phyloP scores from a whole-genome alignment of 495 filamentous ascomycete genomes.

The Tuber borchii region DNA sequence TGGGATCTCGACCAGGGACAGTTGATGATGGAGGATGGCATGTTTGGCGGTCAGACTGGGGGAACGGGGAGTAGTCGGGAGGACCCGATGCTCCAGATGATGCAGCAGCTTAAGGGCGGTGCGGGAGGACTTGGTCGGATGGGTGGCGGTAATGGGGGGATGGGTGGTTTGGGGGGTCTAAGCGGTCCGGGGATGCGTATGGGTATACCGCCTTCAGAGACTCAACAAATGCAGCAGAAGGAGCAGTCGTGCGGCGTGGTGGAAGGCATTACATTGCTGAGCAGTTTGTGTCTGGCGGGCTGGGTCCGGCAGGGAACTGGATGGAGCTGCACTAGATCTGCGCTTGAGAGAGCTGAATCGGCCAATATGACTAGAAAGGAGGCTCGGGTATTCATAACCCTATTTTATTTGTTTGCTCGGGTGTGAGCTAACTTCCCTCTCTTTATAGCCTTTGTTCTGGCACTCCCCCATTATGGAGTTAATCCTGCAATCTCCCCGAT shows the following conservation, averaged over 20 bases:
- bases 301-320: constrained; percentile 26
- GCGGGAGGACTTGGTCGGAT: constrained; percentile 24
- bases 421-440: constrained; percentile 2
- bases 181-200: constrained; percentile 32
- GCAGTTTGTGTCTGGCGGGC: constrained; percentile 26
- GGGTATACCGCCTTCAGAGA: constrained; percentile 24
- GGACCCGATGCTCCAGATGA: constrained; percentile 39
- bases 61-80: constrained; percentile 15
- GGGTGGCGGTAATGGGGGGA: constrained; percentile 21
- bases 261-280: constrained; percentile 34
- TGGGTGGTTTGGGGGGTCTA: constrained; percentile 24
- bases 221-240: constrained; percentile 18
- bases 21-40: constrained; percentile 26
- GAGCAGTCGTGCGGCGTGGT: constrained; percentile 35
- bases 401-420: constrained; percentile 5
- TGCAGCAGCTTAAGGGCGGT: constrained; percentile 36
- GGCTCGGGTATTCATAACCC: constrained; percentile 31
- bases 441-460: constrained; percentile 39
- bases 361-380: constrained; percentile 21
- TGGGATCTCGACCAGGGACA: constrained; percentile 24
- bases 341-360: constrained; percentile 25
- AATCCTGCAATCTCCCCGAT: no score
- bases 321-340: constrained; percentile 30
- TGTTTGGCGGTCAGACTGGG: constrained; percentile 13
- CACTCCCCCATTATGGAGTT: constrained; percentile 42